phyloP scores from a whole-genome alignment of 2,329 filamentous ascomycete species.

The Botrytis hyacinthi region DNA sequence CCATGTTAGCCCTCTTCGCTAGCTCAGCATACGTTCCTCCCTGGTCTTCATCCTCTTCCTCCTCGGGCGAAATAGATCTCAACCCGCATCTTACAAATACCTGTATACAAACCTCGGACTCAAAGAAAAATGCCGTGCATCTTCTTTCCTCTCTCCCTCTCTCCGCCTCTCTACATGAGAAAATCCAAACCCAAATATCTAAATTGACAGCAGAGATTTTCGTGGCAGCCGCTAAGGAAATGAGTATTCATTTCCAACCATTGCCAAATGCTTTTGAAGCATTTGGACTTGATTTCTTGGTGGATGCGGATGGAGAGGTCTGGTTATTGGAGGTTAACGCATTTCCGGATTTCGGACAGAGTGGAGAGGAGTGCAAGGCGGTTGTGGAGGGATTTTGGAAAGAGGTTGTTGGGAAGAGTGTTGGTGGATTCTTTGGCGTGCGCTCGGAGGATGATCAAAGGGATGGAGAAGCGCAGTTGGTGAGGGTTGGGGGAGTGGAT shows the following conservation, averaged over 20 bases:
- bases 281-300: conserved; percentile 87
- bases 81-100: conserved; percentile 90
- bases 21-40: conserved; percentile 69
- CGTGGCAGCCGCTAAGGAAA: conserved; percentile 77
- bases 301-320: conserved; percentile 57
- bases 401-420: conserved; percentile 65
- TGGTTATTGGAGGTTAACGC: conserved; percentile 93
- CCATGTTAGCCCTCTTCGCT: conserved; percentile 93
- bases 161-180: conserved; percentile 43
- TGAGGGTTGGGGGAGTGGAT: conserved; percentile 50
- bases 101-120: conserved; percentile 67
- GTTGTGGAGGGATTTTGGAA: conserved; percentile 77
- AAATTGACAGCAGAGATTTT: conserved; percentile 73
- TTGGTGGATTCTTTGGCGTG: conserved; percentile 66
- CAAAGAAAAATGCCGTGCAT: conserved; percentile 64
- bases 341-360: conserved; percentile 94
- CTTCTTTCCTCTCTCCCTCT: conserved; percentile 68
- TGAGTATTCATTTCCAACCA: conserved; percentile 90
- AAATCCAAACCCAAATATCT: conserved; percentile 74
- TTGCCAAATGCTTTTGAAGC: conserved; percentile 86
- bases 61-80: conserved; percentile 47
- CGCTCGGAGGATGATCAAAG: conserved; percentile 29
- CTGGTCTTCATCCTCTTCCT: conserved; percentile 40
- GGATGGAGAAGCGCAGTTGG: conserved; percentile 38
- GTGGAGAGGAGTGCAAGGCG: conserved; percentile 68